Base-by-base conservation (phyloP, 1,139 yeast genomes). In the Hyphopichia buzzinii region DNA sequence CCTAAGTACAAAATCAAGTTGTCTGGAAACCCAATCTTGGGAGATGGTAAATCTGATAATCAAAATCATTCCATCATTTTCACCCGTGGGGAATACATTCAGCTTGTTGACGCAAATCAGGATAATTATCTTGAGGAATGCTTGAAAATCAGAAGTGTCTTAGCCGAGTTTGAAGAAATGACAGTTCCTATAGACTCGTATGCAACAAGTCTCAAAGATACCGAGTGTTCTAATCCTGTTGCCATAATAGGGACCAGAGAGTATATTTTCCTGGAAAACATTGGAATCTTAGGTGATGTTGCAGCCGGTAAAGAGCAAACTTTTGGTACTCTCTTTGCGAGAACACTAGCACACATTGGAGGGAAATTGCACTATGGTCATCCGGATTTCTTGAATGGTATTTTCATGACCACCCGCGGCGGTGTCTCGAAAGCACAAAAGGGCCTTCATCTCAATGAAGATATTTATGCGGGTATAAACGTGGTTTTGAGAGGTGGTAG, bases 291-390 rank as follows among this genome's bases (percentile, higher is more conserved):
- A 28, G 80, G 80, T 6, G 81, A 75, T 50, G 68, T 75, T 33
- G 80, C 81, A 0, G 80, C 80, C 7, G 79, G 79, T 4, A 75
- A 75, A 41, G 81, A 75, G 45, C 80, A 74, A 54, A 74, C 80
- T 1, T 75, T 75, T 55, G 80, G 80, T 8, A 75, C 80, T 0
- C 57, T 75, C 33, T 75, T 72, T 55, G 77, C 80, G 0, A 57
- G 81, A 50, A 75, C 81, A 0, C 57, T 74, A 35, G 79, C 79
- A 3, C 75, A 72, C 42, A 69, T 75, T 40, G 80, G 79, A 1
- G 80, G 79, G 1, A 75, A 74, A 42, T 54, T 75, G 21, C 81
- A 75, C 40, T 75, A 75, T 51, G 81, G 81, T 0, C 81, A 75
- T 49, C 80, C 80, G 7, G 81, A 75, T 49, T 74, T 75, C 44